Base-by-base conservation (phyloP, 805 yeast species). In the Candida andamanensis region DNA sequence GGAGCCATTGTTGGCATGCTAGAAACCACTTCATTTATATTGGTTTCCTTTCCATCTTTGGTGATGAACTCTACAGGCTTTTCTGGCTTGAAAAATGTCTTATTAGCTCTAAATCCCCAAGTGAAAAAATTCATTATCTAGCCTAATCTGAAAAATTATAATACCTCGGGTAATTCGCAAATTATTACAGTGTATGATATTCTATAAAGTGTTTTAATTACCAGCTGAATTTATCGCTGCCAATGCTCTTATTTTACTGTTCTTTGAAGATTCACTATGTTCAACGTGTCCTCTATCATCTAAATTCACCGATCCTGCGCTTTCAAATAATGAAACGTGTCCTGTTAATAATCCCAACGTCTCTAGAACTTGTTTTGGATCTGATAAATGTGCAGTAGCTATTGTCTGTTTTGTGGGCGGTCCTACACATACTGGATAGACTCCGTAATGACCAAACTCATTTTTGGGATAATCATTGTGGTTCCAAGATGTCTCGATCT, bases 351-450 rank as follows among this genome's bases (percentile, higher is more conserved):
- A 64, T 2, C 94, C 95, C 44, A 89, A 60, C 1, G 94, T 83
- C 36, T 86, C 95, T 36, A 89, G 56, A 2, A 89, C 95, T 49
- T 84, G 90, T 20, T 70, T 62, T 4, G 96, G 95, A 50, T 86
- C 92, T 26, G 79, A 71, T 49, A 89, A 65, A 54, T 89, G 95
- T 15, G 95, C 79, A 24, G 83, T 80, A 0, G 96, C 97, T 16
- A 76, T 72, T 0, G 97, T 89, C 43, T 74, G 69, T 55, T 87
- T 87, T 7, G 86, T 78, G 0, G 95, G 90, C 3, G 96, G 94
- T 0, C 97, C 97, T 28, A 89, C 95, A 15, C 94, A 85, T 19
- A 85, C 87, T 0, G 96, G 89, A 52, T 77, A 83, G 29, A 87
- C 62, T 11, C 90, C 84, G 54, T 73, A 73, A 28, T 68, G 52